Evolutionary conservation across 805 yeast species (phyloP), one percentile per base, ranked within the genome.

Genomic region (Zygoascus biomembranicola): DNA sequence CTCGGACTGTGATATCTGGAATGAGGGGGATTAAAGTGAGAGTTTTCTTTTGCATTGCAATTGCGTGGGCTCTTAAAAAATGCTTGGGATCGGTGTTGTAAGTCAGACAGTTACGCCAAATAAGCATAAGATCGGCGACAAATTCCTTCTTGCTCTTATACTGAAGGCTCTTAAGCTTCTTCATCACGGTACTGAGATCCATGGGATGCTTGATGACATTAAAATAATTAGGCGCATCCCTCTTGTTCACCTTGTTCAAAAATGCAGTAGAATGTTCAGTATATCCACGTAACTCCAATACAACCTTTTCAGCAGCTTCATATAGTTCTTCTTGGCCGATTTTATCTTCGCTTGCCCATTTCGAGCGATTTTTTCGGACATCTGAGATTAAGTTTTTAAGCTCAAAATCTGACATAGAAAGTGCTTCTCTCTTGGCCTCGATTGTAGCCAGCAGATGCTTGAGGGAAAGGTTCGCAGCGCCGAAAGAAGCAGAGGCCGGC

Each of bases 241-340:
- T 78, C 66, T 94, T 94, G 55, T 94, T 88, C n/a, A 94, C 99
- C 65, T 88, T 87, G 70, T 90, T 94, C 59, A 94, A 74, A 64
- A 94, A 94, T 0, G 98, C 96, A 1, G 97, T 90, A 0, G 97
- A 90, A 69, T 94, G 98, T 64, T 94, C 97, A 0, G 99, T 92
- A 61, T 85, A 88, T 6, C 92, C 87, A 64, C 99, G 77, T 32
- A 94, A 72, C 62, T 94, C 98, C 58, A 84, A 72, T 0, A 92
- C 90, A 1, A 94, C 99, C 64, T 90, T 90, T 62, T 94, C 99
- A 63, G 97, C 92, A 0, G 97, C 96, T 61, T 95, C 99, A 64
- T 94, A 94, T 20, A 94, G 76, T 67, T 95, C 99, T 66, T 94
- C 99, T 70, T 94, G 99, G 6, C 99, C 99, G 45, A 94, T 83